A percentile compares a stretch with the other conserved stretches of the same genome.
phyloP scores from a whole-genome alignment of 164 flowering plant species.

The Aristolochia contorta region DNA sequence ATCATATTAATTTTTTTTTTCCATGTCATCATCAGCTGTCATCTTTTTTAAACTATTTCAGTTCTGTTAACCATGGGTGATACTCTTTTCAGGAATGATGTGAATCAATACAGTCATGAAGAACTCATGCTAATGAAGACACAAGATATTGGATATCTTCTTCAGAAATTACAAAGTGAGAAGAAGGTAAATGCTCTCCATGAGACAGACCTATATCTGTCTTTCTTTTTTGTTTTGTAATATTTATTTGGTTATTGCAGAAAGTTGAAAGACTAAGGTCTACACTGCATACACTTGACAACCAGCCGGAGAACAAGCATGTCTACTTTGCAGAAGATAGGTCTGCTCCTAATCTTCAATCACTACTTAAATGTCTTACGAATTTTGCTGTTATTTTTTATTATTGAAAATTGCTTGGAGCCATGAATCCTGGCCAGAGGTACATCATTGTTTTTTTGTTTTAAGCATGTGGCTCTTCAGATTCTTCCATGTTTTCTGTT shows the following conservation, averaged over 20 bases:
- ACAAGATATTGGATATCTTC: conserved; percentile 73
- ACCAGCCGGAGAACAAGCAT: conserved; percentile 45
- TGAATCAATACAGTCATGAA: conserved; percentile 57
- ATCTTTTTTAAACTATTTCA: background rate
- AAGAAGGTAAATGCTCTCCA: conserved; percentile 36
- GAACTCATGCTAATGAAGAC: conserved; percentile 89
- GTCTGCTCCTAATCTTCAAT: conserved; percentile 15
- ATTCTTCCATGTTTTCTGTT: too few relatives aligned
- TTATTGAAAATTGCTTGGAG: too few relatives aligned
- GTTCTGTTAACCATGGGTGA: background rate
- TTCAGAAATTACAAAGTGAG: conserved; percentile 71
- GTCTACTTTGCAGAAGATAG: conserved; percentile 77
- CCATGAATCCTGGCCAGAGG: too few relatives aligned
- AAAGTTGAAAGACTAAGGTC: conserved; percentile 72
- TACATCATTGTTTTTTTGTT: too few relatives aligned
- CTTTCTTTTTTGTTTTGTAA: background rate
- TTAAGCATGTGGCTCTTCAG: too few relatives aligned
- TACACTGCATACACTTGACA: conserved; percentile 44
- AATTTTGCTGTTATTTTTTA: background rate
- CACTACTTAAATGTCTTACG: background rate
- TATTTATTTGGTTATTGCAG: conserved; percentile 29
- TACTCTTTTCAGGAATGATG: conserved; percentile 40
- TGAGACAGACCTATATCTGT: background rate
- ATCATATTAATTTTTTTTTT: background rate
- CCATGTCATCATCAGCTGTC: background rate